Evolutionary conservation across 1,139 yeast species (phyloP), one percentile per base, ranked within the genome.

Genomic region (Lodderomyces theae): DNA sequence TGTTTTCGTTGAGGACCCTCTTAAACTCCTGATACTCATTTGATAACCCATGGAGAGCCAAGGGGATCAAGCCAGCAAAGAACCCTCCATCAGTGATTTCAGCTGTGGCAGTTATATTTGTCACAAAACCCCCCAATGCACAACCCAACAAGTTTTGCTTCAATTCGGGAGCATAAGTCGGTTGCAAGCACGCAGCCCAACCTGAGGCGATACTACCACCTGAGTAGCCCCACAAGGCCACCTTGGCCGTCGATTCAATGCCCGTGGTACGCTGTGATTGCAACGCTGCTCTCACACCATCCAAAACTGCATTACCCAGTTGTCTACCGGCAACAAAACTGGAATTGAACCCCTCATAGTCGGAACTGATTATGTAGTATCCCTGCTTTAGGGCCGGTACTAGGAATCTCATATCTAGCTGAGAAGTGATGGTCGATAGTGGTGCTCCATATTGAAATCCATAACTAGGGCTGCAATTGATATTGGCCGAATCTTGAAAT

Each of bases 151-250:
- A 39, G 36, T 55, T 51, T 0, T 43, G 18, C 6, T 33, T 35
- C 32, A 67, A 54, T 5, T 66, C 69, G 2, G 66, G 64, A 0
- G 72, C 72, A 43, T 66, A 66, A 0, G 42, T 39, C 3, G 68
- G 67, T 40, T 61, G 67, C 24, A 62, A 44, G 2, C 55, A 43
- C 0, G 60, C 52, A 3, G 64, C 64, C 67, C 66, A 62, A 1
- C 57, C 55, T 5, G 62, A 38, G 2, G 65, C 61, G 12, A 61
- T 42, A 1, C 60, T 43, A 0, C 67, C 67, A 21, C 68, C 68
- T 6, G 64, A 58, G 42, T 59, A 61, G 0, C 68, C 67, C 56
- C 57, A 58, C 31, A 60, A 19, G 1, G 47, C 57, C 4, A 53
- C 48, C 22, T 49, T 39, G 0, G 67, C 64, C 17, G 51, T 44